Evolutionary conservation across 2,329 filamentous ascomycete species (phyloP).

Genomic region (Akanthomyces muscarius): DNA sequence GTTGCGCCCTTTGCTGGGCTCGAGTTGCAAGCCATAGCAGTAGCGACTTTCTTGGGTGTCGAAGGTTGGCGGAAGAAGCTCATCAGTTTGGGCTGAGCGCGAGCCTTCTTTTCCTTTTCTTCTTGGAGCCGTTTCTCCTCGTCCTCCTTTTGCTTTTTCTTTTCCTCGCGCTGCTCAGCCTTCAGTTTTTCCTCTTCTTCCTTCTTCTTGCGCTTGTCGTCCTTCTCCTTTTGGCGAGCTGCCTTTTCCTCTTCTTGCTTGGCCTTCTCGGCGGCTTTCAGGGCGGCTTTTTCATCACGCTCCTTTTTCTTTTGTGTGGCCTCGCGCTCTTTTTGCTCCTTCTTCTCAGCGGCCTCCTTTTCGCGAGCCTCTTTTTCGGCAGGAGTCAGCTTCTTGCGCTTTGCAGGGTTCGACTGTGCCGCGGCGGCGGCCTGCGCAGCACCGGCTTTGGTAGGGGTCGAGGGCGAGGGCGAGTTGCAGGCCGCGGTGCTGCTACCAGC

Average conservation of each 20-base stretch:
- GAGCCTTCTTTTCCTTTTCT: conserved; percentile 48
- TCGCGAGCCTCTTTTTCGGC: conserved; percentile 38
- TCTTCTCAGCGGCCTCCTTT: conserved; percentile 36
- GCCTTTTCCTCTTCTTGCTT: conserved; percentile 39
- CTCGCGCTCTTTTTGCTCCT: conserved; percentile 32
- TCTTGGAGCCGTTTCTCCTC: conserved; percentile 37
- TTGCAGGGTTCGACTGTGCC: conserved; percentile 27
- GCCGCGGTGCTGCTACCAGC: conserved; percentile 38
- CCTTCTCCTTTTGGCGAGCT: conserved; percentile 34
- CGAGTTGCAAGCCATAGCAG: conserved; percentile 26
- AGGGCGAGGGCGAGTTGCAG: conserved; percentile 33
- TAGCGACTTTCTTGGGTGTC: conserved; percentile 40
- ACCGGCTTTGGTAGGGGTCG: conserved; percentile 29
- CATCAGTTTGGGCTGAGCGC: conserved; percentile 44
- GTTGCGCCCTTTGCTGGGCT: conserved; percentile 29
- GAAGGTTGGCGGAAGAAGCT: conserved; percentile 44
- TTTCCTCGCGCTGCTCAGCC: conserved; percentile 42
- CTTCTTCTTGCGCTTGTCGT: conserved; percentile 39
- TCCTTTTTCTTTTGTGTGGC: conserved; percentile 32
- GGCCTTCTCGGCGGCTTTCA: conserved; percentile 34
- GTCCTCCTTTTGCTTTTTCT: conserved; percentile 49
- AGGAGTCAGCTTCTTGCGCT: conserved; percentile 41
- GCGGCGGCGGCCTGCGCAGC: conserved; percentile 23
- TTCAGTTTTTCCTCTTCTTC: conserved; percentile 38
- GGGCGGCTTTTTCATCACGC: conserved; percentile 29